Conservation (phyloP, 2,329 filamentous ascomycete genomes). For the Fusarium pseudocircinatum region DNA sequence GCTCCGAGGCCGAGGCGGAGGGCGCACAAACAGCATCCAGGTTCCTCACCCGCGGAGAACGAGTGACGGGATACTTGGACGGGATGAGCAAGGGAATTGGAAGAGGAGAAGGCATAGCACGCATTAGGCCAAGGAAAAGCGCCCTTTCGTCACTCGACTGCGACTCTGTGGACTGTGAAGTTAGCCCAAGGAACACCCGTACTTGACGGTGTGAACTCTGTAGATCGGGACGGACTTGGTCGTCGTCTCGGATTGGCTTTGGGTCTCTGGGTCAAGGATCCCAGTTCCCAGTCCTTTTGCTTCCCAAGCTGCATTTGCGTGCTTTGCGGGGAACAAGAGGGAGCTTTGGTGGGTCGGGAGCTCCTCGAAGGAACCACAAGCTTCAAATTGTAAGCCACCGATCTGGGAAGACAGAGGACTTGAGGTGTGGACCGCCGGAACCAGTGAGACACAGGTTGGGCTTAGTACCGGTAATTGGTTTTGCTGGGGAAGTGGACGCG, state of each 20-base stretch:
- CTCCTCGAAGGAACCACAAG: conserved; percentile 15
- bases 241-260: conserved; percentile 13
- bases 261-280: background rate
- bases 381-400: conserved; percentile 27
- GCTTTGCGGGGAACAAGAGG: conserved; percentile 40
- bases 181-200: conserved; percentile 25
- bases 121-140: conserved; percentile 39
- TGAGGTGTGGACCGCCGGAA: conserved; percentile 6
- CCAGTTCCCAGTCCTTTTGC: conserved; percentile 8
- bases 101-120: conserved; percentile 11
- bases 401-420: conserved; percentile 23
- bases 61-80: conserved; percentile 39
- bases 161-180: conserved; percentile 36
- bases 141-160: conserved; percentile 32
- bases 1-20: conserved; percentile 40
- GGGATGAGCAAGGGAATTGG: conserved; percentile 14
- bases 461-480: conserved; percentile 17
- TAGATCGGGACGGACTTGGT: conserved; percentile 43
- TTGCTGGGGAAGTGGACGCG: background rate
- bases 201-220: conserved; percentile 44
- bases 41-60: conserved; percentile 37
- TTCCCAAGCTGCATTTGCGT: background rate
- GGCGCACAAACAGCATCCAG: conserved; percentile 29
- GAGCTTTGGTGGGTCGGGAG: conserved; percentile 34
- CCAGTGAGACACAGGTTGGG: conserved; percentile 23